Base-by-base conservation (phyloP, 768 basidiomycete genomes). In the Nidularia sp. region DNA sequence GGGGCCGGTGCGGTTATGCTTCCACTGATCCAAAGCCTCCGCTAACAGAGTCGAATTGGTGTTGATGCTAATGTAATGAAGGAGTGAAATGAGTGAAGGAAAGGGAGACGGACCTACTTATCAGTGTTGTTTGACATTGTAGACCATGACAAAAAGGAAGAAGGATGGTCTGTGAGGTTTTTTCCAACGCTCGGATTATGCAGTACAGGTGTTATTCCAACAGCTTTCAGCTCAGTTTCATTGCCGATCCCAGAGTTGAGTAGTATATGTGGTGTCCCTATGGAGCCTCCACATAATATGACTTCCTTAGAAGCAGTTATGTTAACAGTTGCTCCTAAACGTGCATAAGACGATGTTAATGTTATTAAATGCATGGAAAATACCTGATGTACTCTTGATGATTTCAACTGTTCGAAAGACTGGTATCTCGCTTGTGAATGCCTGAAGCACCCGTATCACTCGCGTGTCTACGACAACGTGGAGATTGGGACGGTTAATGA, bases 251-350 rank as follows among this genome's bases (percentile, higher is more conserved):
- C 72, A 9, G 69, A 72, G 29, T 67, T 63, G 45, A 69, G 55
- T 5, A 74, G 60, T 32, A 75, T 62, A 2, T 69, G 66, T 0
- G 73, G 69, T 2, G 73, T 72, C 6, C 67, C 69, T 41, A 74
- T 57, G 2, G 68, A 45, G 1, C 75, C 75, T 10, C 68, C 70
- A 0, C 66, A 63, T 4, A 86, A 57, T 13, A 86, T 71, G 50
- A 86, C 68, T 57, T 86, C 84, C 54, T 78, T 80, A 51, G 57
- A 62, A 0, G 83, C 84, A 1, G 55, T 64, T 1, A 64, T 12
- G 34, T 39, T 41, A 47, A 13, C 22, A 35, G 12, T 13, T 32
- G 18, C 35, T 34, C 29, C 45, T 33, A 29, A 33, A 31, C 15
- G 13, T 34, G 32, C 12, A 9, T 12, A 43, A 34, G 7, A 29